These are phyloP conservation scores for Fagopyrum tataricum DNA, from an alignment of 148 eudicot genomes.

Conservation along the genomic window DNA sequence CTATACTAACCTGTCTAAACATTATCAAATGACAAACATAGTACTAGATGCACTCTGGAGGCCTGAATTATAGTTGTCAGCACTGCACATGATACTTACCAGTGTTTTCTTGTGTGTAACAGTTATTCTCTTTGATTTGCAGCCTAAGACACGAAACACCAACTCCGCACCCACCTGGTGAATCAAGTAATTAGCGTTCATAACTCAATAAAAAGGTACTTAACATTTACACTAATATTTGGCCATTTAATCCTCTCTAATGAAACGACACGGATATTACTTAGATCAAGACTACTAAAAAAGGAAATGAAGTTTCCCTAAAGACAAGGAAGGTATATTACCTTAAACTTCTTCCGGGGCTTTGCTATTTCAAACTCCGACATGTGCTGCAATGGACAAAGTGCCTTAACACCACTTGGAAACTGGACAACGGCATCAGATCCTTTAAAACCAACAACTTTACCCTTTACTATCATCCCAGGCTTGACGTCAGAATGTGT, in stretches of 20 bases:
- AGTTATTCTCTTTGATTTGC: slow-evolving; percentile 95
- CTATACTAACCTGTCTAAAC: not conserved
- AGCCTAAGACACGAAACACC: slow-evolving; percentile 90
- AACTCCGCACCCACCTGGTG: slow-evolving; percentile 97
- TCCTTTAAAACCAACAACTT: slow-evolving; percentile 53
- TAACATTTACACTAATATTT: not conserved
- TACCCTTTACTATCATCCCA: slow-evolving; percentile 92
- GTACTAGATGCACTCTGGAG: not conserved
- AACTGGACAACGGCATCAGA: slow-evolving; percentile 77
- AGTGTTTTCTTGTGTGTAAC: slow-evolving; percentile 98
- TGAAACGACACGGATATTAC: not conserved
- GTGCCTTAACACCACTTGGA: slow-evolving; percentile 93
- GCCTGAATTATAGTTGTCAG: not conserved
- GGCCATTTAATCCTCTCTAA: not conserved
- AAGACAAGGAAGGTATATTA: slow-evolving; percentile 7
- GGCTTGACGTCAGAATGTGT: slow-evolving; percentile 98
- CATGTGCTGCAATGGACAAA: slow-evolving; percentile 94
- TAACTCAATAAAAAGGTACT: not conserved
- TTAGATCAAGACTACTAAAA: not conserved
- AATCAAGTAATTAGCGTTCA: slow-evolving; percentile 19
- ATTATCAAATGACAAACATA: not conserved
- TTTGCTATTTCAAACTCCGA: slow-evolving; percentile 80
- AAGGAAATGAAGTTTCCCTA: not conserved
- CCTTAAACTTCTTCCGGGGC: slow-evolving; percentile 92
- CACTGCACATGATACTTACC: slow-evolving; percentile 34